These are phyloP conservation scores for Zea luxurians DNA, from an alignment of 176 grass and related monocot genomes.

Conservation along the genomic window DNA sequence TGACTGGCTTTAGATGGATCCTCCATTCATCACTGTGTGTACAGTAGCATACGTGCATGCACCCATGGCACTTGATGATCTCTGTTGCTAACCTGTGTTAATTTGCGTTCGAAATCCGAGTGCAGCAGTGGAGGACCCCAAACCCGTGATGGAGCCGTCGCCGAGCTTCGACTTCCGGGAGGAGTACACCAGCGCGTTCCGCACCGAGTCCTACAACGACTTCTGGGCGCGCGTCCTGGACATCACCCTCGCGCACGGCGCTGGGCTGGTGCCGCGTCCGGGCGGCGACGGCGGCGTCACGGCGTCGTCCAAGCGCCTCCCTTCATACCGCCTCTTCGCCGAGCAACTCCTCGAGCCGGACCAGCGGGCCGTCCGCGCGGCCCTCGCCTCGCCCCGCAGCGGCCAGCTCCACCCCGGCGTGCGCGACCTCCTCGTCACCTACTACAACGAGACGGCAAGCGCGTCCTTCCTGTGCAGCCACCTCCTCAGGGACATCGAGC, in stretches of 20 bases:
- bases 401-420: conserved; percentile 34
- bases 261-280: conserved; percentile 43
- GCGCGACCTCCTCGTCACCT: conserved; percentile 54
- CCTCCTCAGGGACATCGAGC: conserved; percentile 77
- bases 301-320: conserved; percentile 49
- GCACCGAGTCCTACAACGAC: conserved; percentile 90
- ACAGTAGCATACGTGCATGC: not conserved
- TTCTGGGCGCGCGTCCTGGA: conserved; percentile 92
- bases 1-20: not conserved
- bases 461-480: conserved; percentile 75
- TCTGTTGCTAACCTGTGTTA: not conserved
- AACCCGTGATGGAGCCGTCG: conserved; percentile 26
- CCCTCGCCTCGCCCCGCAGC: conserved; percentile 42
- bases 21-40: too few species aligned
- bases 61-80: not conserved
- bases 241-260: conserved; percentile 80
- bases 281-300: not conserved
- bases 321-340: conserved; percentile 67
- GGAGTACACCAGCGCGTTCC: conserved; percentile 89
- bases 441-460: conserved; percentile 73
- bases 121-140: conserved; percentile 13
- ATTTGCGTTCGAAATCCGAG: not conserved
- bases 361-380: conserved; percentile 53
- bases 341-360: conserved; percentile 91
- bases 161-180: conserved; percentile 68